Base-by-base conservation (phyloP, 495 filamentous ascomycete species). In the Amphirosellinia nigrospora region DNA sequence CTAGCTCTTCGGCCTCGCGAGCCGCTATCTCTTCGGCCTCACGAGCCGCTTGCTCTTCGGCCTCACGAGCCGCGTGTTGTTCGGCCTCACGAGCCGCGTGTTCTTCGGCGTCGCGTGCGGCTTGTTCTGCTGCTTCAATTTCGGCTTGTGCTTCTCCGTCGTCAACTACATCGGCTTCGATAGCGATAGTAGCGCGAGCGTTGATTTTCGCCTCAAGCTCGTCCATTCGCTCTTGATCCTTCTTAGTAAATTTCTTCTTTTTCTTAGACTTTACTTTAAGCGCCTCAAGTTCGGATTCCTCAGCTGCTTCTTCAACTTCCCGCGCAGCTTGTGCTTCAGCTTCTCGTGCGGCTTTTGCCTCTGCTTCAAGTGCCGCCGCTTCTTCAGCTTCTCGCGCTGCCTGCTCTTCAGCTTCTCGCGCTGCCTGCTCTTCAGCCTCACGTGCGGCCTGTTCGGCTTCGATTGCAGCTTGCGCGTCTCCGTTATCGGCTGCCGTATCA, bases 391-490 rank as follows among this genome's bases (percentile, higher is more conserved):
- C 74, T 58, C 71, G 73, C 32, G 68, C 43, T 16, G 70, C 71
- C 46, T 70, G 66, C n/a, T n/a, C n/a, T 69, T 71, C 43, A 36
- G 70, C 52, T 52, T 75, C 70, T n/a, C n/a, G 62, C 15, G 50
- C 23, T 15, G 77, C 77, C 55, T 75, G 70, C 64, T 84, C 80
- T 60, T 82, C 80, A 9, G 75, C 75, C 66, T 77, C 74, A 61
- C 71, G 73, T 36, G 68, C 43, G 21, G 70, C 71, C 46, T 70
- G 66, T 69, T 71, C 43, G 43, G 70, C 52, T 52, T 75, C 70
- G 39, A 21, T 45, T 38, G 52, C 28, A 32, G 71, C 48, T 53
- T 69, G 43, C n/a, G 61, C 63, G 28, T 60, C 21, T 60, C 3
- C 19, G 15, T 5, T 19, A 5, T 58, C 39, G 10, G 32, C 52